Base-by-base conservation (phyloP, 1,139 yeast genomes). In the Taphrina sp. region DNA sequence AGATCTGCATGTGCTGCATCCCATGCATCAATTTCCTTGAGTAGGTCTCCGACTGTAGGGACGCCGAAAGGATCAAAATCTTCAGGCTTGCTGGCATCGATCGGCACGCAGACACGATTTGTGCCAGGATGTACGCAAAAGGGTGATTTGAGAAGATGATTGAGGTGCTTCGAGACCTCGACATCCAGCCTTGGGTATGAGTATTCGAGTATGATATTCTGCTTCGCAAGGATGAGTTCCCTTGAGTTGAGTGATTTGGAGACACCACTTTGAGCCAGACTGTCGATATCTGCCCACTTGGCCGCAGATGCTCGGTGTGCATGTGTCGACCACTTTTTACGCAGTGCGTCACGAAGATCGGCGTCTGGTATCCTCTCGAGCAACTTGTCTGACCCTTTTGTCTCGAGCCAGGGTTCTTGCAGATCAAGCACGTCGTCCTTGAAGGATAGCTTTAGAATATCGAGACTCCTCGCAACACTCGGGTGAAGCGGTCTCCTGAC, bases 81-180 rank as follows among this genome's bases (percentile, higher is more conserved):
- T 57, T 78, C 78, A 14, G 66, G 62, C 63, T 66, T 67, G 34
- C 62, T 66, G 20, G 86, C 81, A 65, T 83, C 86, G 64, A 92
- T 89, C 0, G 98, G 96, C 5, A 94, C 96, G 79, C 98, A 92
- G 3, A 92, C 86, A 64, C 89, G 85, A n/a, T 96, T 97, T 0
- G 99, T 94, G 4, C 89, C 83, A 0, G 99, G 99, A 68, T 92
- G 99, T 47, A 92, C 83, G 74, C 97, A 92, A 69, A 94, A 92
- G n/a, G 99, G 99, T 1, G 97, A 85, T 67, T 92, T 92, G 65
- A 92, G 78, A 72, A 92, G 82, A 73, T 92, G 99, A 70, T 83
- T 87, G 64, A 90, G 75, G 68, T 86, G 95, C 63, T 84, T 79
- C 7, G 98, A 85, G 39, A 92, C 99, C 69, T 90, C 95, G 55